Conservation (phyloP, 305 asterid genomes). For the Withania somnifera region DNA sequence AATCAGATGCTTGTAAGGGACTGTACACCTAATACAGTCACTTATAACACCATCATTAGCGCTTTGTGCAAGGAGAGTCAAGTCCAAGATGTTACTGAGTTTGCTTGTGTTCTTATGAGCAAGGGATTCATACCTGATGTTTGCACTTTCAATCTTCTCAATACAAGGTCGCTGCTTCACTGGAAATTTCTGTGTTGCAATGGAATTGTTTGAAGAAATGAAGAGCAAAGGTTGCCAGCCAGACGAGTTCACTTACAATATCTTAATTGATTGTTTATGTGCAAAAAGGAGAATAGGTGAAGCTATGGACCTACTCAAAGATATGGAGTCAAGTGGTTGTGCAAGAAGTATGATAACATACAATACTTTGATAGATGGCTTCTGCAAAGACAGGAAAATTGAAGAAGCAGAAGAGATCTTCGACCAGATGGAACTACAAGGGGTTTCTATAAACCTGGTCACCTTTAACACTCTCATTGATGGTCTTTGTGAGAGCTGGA, state of each 20-base stretch:
- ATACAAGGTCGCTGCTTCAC: conserved; percentile 65
- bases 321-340: conserved; percentile 78
- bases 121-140: conserved; percentile 65
- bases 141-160: conserved; percentile 64
- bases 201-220: conserved; percentile 69
- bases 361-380: conserved; percentile 69
- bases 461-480: conserved; percentile 82
- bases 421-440: conserved; percentile 79
- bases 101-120: conserved; percentile 42
- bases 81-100: conserved; percentile 68
- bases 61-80: conserved; percentile 66
- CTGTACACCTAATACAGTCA: conserved; percentile 57
- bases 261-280: conserved; percentile 64
- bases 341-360: conserved; percentile 61
- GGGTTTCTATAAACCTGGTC: conserved; percentile 56
- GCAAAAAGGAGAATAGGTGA: conserved; percentile 52
- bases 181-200: conserved; percentile 34
- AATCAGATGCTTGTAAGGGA: conserved; percentile 65
- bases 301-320: conserved; percentile 55
- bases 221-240: conserved; percentile 66
- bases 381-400: conserved; percentile 57
- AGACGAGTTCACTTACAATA: conserved; percentile 82
- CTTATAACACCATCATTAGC: conserved; percentile 68
- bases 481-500: conserved; percentile 57
- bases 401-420: conserved; percentile 81